Percentiles rank a stretch among this genome's conserved stretches.
These are phyloP conservation scores for Tricholoma furcatifolium DNA, from an alignment of 768 basidiomycete genomes.

Conservation along the genomic window DNA sequence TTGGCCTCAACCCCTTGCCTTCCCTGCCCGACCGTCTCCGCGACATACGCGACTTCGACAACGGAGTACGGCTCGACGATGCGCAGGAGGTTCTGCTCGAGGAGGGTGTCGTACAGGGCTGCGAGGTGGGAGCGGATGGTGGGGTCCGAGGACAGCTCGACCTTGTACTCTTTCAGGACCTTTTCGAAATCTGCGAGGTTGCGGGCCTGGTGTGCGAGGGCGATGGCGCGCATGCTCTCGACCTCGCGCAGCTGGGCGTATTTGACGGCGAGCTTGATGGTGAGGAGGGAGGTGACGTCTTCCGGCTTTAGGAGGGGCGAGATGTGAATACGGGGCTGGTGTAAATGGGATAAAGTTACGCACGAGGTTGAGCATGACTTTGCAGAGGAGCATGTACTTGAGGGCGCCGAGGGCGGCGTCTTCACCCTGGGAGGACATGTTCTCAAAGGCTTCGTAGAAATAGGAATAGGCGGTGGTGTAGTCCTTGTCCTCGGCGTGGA, in stretches of 20 bases:
- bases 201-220: constrained; percentile 89
- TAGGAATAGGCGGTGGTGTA: constrained; percentile 97
- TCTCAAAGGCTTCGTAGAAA: constrained; percentile 97
- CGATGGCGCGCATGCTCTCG: constrained; percentile 94
- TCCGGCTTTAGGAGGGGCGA: constrained; percentile 86
- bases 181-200: constrained; percentile 89
- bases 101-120: constrained; percentile 90
- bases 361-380: constrained; percentile 96
- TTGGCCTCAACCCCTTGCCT: constrained; percentile 88
- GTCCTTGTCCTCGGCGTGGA: constrained; percentile 97
- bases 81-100: constrained; percentile 92
- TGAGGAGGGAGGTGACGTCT: constrained; percentile 84
- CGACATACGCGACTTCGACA: constrained; percentile 89
- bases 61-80: constrained; percentile 96
- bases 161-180: constrained; percentile 81
- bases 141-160: constrained; percentile 91
- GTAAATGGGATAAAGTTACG: constrained; percentile 24
- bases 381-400: constrained; percentile 98
- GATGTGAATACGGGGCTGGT: background rate
- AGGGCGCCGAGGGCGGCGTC: constrained; percentile 77
- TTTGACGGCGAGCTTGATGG: constrained; percentile 84
- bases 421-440: constrained; percentile 75
- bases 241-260: constrained; percentile 88
- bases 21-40: constrained; percentile 84
- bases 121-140: constrained; percentile 95